These are phyloP conservation scores for Trypanosoma grayi DNA, from an alignment of 208 protist species.

Conservation along the genomic window DNA sequence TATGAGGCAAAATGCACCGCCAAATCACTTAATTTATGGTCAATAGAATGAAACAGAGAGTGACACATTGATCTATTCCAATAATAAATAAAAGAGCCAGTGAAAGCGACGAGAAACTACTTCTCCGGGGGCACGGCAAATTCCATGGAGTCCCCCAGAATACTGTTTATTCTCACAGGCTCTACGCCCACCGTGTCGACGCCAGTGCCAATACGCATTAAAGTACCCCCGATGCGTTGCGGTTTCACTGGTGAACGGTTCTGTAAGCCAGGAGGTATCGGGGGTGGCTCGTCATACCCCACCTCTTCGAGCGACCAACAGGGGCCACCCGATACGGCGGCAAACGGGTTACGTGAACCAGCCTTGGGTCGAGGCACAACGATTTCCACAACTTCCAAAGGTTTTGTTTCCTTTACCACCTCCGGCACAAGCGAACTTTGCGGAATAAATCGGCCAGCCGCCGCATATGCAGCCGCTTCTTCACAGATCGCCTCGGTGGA, in stretches of 20 bases:
- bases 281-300: conserved; percentile 68
- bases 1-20: too few species aligned
- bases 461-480: conserved; percentile 40
- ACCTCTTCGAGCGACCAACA: conserved; percentile 83
- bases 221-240: conserved; percentile 71
- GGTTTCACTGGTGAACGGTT: conserved; percentile 53
- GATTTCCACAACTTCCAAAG: conserved; percentile 77
- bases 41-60: too few species aligned
- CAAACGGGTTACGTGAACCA: conserved; percentile 59
- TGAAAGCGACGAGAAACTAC: not conserved
- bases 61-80: not conserved
- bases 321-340: conserved; percentile 52
- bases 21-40: too few species aligned
- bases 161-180: conserved; percentile 53
- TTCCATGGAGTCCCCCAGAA: conserved; percentile 46
- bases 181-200: conserved; percentile 56
- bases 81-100: not conserved
- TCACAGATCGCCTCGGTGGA: conserved; percentile 69
- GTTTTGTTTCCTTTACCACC: conserved; percentile 26
- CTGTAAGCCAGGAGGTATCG: conserved; percentile 66
- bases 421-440: conserved; percentile 26
- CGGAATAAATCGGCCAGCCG: conserved; percentile 35
- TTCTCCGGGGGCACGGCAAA: conserved; percentile 32
- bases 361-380: conserved; percentile 60
- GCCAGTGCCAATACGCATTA: conserved; percentile 71